Conservation (phyloP, 768 basidiomycete species). For the Dioszegia crocea region DNA sequence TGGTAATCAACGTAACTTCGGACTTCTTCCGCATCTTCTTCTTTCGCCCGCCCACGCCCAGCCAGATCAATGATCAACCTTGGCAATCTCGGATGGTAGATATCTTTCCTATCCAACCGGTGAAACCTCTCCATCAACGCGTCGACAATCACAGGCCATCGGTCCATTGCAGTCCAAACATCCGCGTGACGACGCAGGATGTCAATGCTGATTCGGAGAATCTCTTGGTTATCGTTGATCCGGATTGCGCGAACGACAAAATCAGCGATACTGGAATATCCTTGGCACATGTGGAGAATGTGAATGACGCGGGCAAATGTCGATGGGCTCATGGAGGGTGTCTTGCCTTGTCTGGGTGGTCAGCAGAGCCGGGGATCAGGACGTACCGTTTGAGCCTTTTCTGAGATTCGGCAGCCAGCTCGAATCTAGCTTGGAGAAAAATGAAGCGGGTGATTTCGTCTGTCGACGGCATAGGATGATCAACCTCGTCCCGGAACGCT, state of each 20-base stretch:
- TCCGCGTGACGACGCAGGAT: constrained; percentile 33
- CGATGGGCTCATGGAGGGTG: constrained; percentile 31
- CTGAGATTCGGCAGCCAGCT: constrained; percentile 29
- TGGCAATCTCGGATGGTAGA: constrained; percentile 14
- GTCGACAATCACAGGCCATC: constrained; percentile 29
- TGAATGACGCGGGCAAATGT: constrained; percentile 33
- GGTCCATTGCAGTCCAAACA: constrained; percentile 41
- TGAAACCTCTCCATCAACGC: constrained; percentile 29
- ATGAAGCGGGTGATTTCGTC: constrained; percentile 22
- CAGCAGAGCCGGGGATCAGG: background rate
- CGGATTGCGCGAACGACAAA: constrained; percentile 26
- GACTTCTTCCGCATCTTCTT: constrained; percentile 29
- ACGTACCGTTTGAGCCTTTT: constrained; percentile 18
- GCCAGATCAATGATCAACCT: constrained; percentile 23
- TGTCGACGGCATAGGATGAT: constrained; percentile 26
- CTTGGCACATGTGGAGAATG: constrained; percentile 25
- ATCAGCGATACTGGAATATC: constrained; percentile 34
- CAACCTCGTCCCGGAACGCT: constrained; percentile 14
- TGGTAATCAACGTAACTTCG: constrained; percentile 10
- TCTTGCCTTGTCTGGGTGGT: constrained; percentile 11
- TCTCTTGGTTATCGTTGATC: constrained; percentile 26
- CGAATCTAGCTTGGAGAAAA: constrained; percentile 37
- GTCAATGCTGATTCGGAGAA: constrained; percentile 32
- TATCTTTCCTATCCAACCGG: constrained; percentile 10
- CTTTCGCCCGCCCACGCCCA: constrained; percentile 17